Percentiles rank a stretch among this genome's conserved stretches.
Evolutionary conservation across 192 early-diverging fungal genomes (phyloP).

Genomic region (Entomortierella beljakovae): DNA sequence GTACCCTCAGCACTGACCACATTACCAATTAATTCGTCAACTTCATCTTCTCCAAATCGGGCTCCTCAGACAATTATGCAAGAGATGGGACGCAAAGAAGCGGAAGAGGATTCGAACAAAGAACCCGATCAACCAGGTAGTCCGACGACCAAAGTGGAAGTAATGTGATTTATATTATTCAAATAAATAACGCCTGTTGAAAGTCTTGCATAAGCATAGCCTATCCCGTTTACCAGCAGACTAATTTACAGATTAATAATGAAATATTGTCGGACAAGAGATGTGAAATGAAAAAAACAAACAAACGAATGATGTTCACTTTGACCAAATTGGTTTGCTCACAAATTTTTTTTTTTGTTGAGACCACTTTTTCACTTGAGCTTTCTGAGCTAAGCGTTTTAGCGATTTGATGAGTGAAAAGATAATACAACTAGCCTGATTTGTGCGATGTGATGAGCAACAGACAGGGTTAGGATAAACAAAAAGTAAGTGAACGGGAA

Average conservation of each 20-base stretch:
- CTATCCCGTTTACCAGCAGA: no score
- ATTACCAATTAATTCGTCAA: slow-evolving; percentile 10
- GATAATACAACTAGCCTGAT: no score
- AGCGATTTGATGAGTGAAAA: no score
- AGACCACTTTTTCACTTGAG: background rate
- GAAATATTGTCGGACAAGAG: no score
- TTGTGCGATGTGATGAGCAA: no score
- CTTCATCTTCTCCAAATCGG: slow-evolving; percentile 27
- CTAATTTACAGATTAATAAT: no score
- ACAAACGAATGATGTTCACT: background rate
- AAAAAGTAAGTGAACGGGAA: no score
- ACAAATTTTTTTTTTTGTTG: background rate
- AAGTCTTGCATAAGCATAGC: no score
- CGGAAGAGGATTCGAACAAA: background rate
- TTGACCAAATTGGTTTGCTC: no score
- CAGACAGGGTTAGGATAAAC: no score
- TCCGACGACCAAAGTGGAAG: background rate
- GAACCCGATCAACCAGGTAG: background rate
- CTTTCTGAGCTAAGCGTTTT: no score
- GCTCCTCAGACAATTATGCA: slow-evolving; percentile 35
- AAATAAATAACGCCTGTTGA: background rate
- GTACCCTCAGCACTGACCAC: background rate
- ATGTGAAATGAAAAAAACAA: no score
- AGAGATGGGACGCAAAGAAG: slow-evolving; percentile 36
- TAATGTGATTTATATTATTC: background rate